Conservation (phyloP, 768 basidiomycete species). For the Lepiota subincarnata region DNA sequence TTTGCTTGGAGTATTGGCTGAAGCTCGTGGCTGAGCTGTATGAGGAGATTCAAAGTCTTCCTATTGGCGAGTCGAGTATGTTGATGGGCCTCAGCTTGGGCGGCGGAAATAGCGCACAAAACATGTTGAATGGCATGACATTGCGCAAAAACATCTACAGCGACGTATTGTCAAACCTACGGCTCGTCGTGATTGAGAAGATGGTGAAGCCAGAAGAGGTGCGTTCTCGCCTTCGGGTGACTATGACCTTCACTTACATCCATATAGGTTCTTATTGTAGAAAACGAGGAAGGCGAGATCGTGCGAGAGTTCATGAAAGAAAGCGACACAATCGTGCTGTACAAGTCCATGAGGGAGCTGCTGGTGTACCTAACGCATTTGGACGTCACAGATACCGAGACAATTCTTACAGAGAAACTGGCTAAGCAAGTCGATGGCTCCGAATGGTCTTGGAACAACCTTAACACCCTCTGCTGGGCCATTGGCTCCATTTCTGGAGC, state of each 20-base stretch:
- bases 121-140: slow-evolving; percentile 71
- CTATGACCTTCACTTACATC: not conserved
- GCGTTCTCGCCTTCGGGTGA: slow-evolving; percentile 18
- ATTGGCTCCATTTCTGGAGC: slow-evolving; percentile 99
- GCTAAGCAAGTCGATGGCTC: slow-evolving; percentile 95
- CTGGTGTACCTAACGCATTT: slow-evolving; percentile 97
- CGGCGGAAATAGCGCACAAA: slow-evolving; percentile 55
- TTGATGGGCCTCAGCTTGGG: slow-evolving; percentile 89
- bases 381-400: slow-evolving; percentile 94
- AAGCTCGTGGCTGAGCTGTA: slow-evolving; percentile 96
- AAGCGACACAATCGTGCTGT: slow-evolving; percentile 94
- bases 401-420: slow-evolving; percentile 95
- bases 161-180: slow-evolving; percentile 90
- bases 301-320: slow-evolving; percentile 99
- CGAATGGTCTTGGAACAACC: slow-evolving; percentile 99
- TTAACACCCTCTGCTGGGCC: slow-evolving; percentile 99
- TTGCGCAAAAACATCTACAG: slow-evolving; percentile 93
- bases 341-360: slow-evolving; percentile 98
- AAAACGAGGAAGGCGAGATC: slow-evolving; percentile 99
- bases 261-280: slow-evolving; percentile 88
- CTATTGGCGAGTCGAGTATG: slow-evolving; percentile 80
- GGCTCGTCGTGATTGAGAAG: slow-evolving; percentile 93
- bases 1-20: slow-evolving; percentile 96
- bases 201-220: slow-evolving; percentile 99
- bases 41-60: slow-evolving; percentile 91